Conservation (phyloP, 176 grass and related monocot species). For the Triticum aestivum region IWGSC_CS_RefSeq_v2.1 NC_057813.1:683490653-683491152, state of each 20-base stretch:
- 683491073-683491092: too few species aligned
- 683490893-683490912: constrained; percentile 87
- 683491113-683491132: too few species aligned
- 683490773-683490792: constrained; percentile 90
- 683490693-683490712: too few species aligned
- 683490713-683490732: constrained; percentile 98
- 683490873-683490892: constrained; percentile 67
- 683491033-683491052: constrained; percentile 59
- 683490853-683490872: background rate
- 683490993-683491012: constrained; percentile 65
- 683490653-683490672: too few species aligned
- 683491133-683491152: too few species aligned
- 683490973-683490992: constrained; percentile 74
- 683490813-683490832: background rate
- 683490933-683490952: constrained; percentile 79
- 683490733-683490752: constrained; percentile 93
- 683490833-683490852: background rate
- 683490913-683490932: constrained; percentile 64
- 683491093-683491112: too few species aligned
- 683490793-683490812: background rate
- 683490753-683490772: constrained; percentile 87
- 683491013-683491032: constrained; percentile 73
- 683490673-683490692: too few species aligned
- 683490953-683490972: constrained; percentile 98
- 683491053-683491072: too few species aligned